A percentile compares a stretch with the other conserved stretches of the same genome.
These are phyloP conservation scores for Diaporthe sp. DNA, from an alignment of 2,329 filamentous ascomycete genomes.

Conservation along the genomic window DNA sequence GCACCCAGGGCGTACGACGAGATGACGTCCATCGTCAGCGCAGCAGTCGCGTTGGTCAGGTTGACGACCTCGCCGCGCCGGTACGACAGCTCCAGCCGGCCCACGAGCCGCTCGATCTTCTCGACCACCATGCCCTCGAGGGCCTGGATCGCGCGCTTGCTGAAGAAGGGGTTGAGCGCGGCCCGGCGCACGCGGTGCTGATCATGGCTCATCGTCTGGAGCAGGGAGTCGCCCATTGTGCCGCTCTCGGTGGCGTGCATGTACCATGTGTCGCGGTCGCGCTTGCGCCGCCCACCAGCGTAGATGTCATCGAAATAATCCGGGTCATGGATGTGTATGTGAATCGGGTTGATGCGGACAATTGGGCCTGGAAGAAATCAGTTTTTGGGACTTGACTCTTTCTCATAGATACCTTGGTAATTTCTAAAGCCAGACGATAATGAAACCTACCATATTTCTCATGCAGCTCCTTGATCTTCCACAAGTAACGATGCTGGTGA, in stretches of 20 bases:
- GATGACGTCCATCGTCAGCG: not conserved
- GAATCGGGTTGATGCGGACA: slow-evolving; percentile 7
- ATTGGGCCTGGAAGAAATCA: not conserved
- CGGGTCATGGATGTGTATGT: slow-evolving; percentile 22
- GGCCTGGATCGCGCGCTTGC: not conserved
- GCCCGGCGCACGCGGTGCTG: not conserved
- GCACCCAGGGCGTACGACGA: not conserved
- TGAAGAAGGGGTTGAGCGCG: slow-evolving; percentile 11
- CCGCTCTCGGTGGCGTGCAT: not conserved
- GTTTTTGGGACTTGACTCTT: too few relatives aligned
- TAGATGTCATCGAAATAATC: not conserved
- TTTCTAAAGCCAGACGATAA: too few relatives aligned
- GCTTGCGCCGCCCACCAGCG: not conserved
- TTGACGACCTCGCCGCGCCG: not conserved
- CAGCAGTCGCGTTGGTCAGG: not conserved
- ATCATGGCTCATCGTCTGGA: not conserved
- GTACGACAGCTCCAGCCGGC: not conserved
- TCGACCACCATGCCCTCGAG: not conserved
- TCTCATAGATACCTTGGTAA: too few relatives aligned
- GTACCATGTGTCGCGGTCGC: slow-evolving; percentile 1
- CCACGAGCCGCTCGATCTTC: not conserved
- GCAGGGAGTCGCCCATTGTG: not conserved
- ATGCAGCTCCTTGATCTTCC: not conserved
- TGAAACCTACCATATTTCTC: not conserved
- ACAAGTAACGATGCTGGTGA: not conserved